Base-by-base conservation (phyloP, 306 rosid genomes). In the Datisca glomerata region DNA sequence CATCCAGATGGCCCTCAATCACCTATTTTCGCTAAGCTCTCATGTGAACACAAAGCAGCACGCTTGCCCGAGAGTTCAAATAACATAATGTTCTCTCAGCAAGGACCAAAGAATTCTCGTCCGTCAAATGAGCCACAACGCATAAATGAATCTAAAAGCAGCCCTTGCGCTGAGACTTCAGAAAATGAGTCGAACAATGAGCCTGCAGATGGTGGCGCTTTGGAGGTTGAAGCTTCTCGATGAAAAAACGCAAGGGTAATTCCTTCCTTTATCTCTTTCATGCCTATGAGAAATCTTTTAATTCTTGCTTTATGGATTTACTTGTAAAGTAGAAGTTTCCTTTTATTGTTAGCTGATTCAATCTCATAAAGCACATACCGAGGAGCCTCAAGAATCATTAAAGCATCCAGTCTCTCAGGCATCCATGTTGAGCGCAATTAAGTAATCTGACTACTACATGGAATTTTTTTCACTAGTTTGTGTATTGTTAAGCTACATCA, bases 161-260 rank as follows among this genome's bases (percentile, higher is more conserved):
- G 57, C 65, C 66, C 76, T 51, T 53, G 74, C 57, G 17, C 63
- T 8, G 89, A 72, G 58, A 65, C 39, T 27, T 71, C 89, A 0
- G 80, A 74, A 47, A 65, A 76, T 47, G 60, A 76, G 39, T 82
- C 80, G 0, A 69, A 59, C 59, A 63, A 46, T 32, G 72, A 35
- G 16, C 61, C 59, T 18, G 59, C 55, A 18, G 60, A 71, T 36
- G 57, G 38, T 63, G 66, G 59, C 44, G 49, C 47, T 16, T 50
- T 74, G 64, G 74, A 70, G 43, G 56, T 57, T 17, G 87, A 67
- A 70, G 57, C 77, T 59, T 69, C 85, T 19, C 68, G 72, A n/a
- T 76, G 80, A 87, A 64, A 38, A 56, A 45, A 11, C 39, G 48
- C 4, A 29, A 65, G 59, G 89, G 93, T 76, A 76, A 74, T 76